Conservation (phyloP, 2,329 filamentous ascomycete genomes). For the Arthrobotrys sphaeroides region DNA sequence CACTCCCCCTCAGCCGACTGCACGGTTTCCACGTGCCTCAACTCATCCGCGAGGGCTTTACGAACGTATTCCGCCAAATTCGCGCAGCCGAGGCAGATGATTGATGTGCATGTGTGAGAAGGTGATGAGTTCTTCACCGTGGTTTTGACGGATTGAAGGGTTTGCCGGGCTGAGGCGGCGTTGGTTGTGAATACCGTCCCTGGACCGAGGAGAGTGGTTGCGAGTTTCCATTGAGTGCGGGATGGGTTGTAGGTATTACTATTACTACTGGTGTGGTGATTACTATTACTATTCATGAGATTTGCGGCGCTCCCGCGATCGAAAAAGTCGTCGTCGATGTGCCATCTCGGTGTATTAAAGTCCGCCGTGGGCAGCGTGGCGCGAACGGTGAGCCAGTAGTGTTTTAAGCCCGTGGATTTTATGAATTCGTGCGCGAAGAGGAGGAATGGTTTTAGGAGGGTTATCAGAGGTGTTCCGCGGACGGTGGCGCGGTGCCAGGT, state of each 20-base stretch:
- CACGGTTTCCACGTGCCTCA: conserved; percentile 1
- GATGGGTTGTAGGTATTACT: conserved; percentile 48
- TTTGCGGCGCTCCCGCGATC: conserved; percentile 47
- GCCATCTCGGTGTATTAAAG: conserved; percentile 65
- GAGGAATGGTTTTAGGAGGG: conserved; percentile 62
- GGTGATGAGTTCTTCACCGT: conserved; percentile 55
- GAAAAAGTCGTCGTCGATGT: conserved; percentile 66
- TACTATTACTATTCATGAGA: conserved; percentile 26
- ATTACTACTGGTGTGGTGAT: conserved; percentile 22
- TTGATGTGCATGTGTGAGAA: conserved; percentile 62
- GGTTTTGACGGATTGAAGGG: conserved; percentile 59
- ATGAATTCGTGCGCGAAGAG: conserved; percentile 62
- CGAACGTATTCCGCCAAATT: conserved; percentile 63
- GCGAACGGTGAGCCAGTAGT: conserved; percentile 66
- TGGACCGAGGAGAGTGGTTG: conserved; percentile 64
- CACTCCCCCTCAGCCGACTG: conserved; percentile 59
- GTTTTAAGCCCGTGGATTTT: conserved; percentile 59
- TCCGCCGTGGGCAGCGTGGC: conserved; percentile 63
- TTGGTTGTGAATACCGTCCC: conserved; percentile 63
- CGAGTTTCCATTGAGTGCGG: conserved; percentile 65
- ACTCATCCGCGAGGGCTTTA: conserved; percentile 57
- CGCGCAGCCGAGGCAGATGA: conserved; percentile 64
- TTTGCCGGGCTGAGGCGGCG: conserved; percentile 59
- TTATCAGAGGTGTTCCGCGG: conserved; percentile 59
- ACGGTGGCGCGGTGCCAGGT: conserved; percentile 61